Conservation (phyloP, 2,329 filamentous ascomycete species). For the Aureobasidium zeae region DNA sequence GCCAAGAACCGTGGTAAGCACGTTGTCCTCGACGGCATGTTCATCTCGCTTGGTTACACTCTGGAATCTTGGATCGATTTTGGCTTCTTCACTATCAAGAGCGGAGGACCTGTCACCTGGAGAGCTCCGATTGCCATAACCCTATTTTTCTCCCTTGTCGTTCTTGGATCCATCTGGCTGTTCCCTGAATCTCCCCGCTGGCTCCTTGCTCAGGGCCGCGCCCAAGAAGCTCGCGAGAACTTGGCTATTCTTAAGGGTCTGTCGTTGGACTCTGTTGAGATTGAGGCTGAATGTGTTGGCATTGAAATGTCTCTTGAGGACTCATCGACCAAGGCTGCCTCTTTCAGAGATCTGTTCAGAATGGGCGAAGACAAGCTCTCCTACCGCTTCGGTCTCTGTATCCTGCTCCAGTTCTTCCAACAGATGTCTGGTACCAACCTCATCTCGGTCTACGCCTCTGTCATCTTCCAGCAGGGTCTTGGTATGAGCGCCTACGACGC, state of each 20-base stretch:
- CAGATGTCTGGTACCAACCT: slow-evolving; percentile 41
- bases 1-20: slow-evolving; percentile 33
- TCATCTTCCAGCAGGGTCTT: slow-evolving; percentile 28
- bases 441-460: slow-evolving; percentile 25
- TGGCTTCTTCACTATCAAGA: slow-evolving; percentile 33
- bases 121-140: slow-evolving; percentile 41
- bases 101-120: slow-evolving; percentile 33
- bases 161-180: slow-evolving; percentile 28
- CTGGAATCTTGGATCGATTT: slow-evolving; percentile 43
- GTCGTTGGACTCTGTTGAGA: slow-evolving; percentile 29
- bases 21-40: slow-evolving; percentile 38
- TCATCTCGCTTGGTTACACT: slow-evolving; percentile 38
- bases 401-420: slow-evolving; percentile 43
- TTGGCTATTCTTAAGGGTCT: slow-evolving; percentile 35
- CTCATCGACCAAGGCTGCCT: slow-evolving; percentile 30
- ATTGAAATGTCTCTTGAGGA: slow-evolving; percentile 44
- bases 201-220: slow-evolving; percentile 28
- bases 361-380: slow-evolving; percentile 42
- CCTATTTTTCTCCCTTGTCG: slow-evolving; percentile 31
- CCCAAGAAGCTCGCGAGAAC: slow-evolving; percentile 25
- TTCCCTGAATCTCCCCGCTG: slow-evolving; percentile 33
- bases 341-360: slow-evolving; percentile 38
- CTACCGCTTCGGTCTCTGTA: slow-evolving; percentile 44
- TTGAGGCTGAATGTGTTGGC: slow-evolving; percentile 37
- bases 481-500: slow-evolving; percentile 32